These are phyloP conservation scores for Aspergillus piperis DNA, from an alignment of 2,329 filamentous ascomycete species.

Conservation along the genomic window DNA sequence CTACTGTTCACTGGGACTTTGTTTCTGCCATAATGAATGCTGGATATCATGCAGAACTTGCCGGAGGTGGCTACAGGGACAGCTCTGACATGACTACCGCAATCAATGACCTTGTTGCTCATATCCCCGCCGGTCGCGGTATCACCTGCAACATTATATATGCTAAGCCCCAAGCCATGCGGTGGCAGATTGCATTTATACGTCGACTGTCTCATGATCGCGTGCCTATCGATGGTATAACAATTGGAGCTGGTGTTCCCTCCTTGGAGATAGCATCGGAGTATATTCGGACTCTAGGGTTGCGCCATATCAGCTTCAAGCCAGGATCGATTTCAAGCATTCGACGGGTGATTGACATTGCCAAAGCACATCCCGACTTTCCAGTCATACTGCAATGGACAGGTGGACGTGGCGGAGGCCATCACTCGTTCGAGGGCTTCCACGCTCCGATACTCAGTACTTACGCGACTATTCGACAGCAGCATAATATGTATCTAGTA, in stretches of 20 bases:
- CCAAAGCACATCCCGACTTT: slow-evolving; percentile 89
- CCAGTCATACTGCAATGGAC: slow-evolving; percentile 96
- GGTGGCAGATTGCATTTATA: slow-evolving; percentile 56
- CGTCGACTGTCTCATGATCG: slow-evolving; percentile 67
- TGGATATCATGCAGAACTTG: slow-evolving; percentile 50
- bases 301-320: slow-evolving; percentile 95
- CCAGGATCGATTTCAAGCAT: slow-evolving; percentile 87
- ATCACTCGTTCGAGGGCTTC: slow-evolving; percentile 95
- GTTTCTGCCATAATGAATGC: slow-evolving; percentile 57
- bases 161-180: slow-evolving; percentile 54
- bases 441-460: slow-evolving; percentile 87
- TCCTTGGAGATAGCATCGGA: slow-evolving; percentile 91
- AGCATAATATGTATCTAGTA: slow-evolving; percentile 82
- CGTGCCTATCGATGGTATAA: slow-evolving; percentile 83
- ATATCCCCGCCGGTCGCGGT: slow-evolving; percentile 67
- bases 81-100: slow-evolving; percentile 48
- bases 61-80: slow-evolving; percentile 54
- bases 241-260: slow-evolving; percentile 89
- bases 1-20: slow-evolving; percentile 75
- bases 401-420: slow-evolving; percentile 87
- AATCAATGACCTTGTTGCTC: slow-evolving; percentile 50
- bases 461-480: slow-evolving; percentile 72
- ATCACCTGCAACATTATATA: slow-evolving; percentile 58
- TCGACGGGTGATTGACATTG: slow-evolving; percentile 85
- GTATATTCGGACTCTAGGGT: slow-evolving; percentile 87